Evolutionary conservation across 805 yeast species (phyloP), one percentile per base, ranked within the genome.

Genomic region (Debaryomyces castellii): DNA sequence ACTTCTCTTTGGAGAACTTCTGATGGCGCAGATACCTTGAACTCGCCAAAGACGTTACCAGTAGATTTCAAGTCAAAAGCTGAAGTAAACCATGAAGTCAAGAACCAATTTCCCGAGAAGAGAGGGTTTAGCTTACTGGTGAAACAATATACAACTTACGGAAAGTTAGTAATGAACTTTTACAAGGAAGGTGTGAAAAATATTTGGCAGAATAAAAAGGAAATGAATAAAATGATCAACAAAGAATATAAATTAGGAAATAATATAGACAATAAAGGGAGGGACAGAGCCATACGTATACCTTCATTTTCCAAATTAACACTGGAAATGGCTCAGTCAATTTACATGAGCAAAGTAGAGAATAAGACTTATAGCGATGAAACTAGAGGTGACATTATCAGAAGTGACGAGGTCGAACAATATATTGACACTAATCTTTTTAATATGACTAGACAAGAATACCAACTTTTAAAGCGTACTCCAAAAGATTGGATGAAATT

Each of bases 101-200:
- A 53, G 5, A 35, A 24, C 4, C 48, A 43, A 6, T 55, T 63
- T 41, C 54, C 58, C 2, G 51, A 52, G 12, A 49, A 48, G 6
- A 37, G 47, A 17, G 50, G 50, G 4, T 5, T 54, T 2, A 28
- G 39, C n/a, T 48, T 69, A 36, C 61, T 57, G 43, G 30, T 55
- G 22, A 71, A 67, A 43, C 80, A 79, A 51, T 69, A 69, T 53
- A 55, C 63, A 18, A 64, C 71, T 1, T 74, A 74, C 50, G 81
- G 77, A 5, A 74, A 76, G 53, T 51, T 64, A 2, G 51, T 81
- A 36, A 53, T 83, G 34, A 59, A 59, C 5, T 82, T 83, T 58
- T 85, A 85, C 64, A 76, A 77, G 48, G 59, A 66, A 2, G 91
- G 92, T 1, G 69, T 85, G 2, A 60, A 66, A 17, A 78, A 77